phyloP scores from a whole-genome alignment of 768 basidiomycete genomes.

The Gautieria morchelliformis region DNA sequence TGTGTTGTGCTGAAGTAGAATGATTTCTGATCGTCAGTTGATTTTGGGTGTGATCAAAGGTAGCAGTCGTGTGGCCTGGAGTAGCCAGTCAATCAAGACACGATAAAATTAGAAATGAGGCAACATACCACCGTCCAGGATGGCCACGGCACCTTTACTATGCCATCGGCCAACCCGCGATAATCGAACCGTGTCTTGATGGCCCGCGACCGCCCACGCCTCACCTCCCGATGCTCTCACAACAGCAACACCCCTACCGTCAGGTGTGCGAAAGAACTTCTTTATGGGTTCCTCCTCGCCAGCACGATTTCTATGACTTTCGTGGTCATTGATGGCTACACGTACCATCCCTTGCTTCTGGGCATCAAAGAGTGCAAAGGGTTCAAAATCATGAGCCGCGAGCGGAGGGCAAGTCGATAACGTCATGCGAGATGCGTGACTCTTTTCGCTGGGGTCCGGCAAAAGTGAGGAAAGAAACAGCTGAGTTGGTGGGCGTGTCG shows the following conservation, averaged over 20 bases:
- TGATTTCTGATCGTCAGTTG: constrained; percentile 4
- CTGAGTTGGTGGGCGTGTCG: constrained; percentile 27
- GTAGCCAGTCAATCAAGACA: constrained; percentile 6
- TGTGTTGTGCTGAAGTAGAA: neutral
- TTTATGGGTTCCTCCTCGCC: constrained; percentile 43
- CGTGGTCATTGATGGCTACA: constrained; percentile 22
- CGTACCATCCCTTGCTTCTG: constrained; percentile 37
- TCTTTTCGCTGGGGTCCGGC: constrained; percentile 29
- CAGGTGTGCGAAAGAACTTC: constrained; percentile 67
- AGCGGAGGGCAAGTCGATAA: constrained; percentile 63
- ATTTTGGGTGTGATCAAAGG: neutral
- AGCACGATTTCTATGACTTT: constrained; percentile 28
- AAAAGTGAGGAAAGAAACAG: constrained; percentile 41
- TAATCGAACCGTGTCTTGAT: constrained; percentile 34
- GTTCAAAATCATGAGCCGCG: constrained; percentile 47
- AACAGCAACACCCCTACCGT: constrained; percentile 66
- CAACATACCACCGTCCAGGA: constrained; percentile 51
- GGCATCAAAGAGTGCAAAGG: constrained; percentile 55
- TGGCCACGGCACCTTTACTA: constrained; percentile 56
- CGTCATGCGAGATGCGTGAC: constrained; percentile 25
- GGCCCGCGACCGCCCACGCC: constrained; percentile 44
- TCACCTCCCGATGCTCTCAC: constrained; percentile 51
- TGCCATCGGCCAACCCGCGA: constrained; percentile 42
- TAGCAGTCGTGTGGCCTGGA: constrained; percentile 28
- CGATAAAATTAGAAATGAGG: neutral